phyloP scores from a whole-genome alignment of 441 rosid genomes.

The Manihot esculenta region DNA sequence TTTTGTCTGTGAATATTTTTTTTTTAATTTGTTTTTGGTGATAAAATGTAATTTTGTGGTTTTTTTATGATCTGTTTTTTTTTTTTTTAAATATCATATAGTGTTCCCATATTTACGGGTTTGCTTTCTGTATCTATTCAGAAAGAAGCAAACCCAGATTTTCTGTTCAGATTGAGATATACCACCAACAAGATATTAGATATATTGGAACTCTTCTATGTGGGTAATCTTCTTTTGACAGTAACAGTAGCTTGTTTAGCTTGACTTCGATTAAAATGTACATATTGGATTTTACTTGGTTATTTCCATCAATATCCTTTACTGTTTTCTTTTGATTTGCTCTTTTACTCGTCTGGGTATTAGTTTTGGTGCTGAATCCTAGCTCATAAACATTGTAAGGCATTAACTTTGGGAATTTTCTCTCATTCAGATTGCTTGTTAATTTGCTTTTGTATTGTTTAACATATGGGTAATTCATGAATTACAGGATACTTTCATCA shows the following conservation, averaged over 20 bases:
- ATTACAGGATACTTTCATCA: constrained; percentile 34
- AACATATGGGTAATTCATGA: constrained; percentile 2
- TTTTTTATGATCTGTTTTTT: constrained; percentile 1
- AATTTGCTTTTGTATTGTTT: background rate
- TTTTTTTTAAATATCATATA: constrained; percentile 9
- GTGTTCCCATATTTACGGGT: constrained; percentile 5
- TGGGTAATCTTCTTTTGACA: background rate
- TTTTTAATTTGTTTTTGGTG: background rate
- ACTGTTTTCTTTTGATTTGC: constrained; percentile 10
- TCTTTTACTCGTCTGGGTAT: background rate
- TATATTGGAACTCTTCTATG: no score
- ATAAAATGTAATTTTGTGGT: background rate
- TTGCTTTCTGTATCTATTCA: constrained; percentile 5
- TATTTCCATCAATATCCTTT: background rate
- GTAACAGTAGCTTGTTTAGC: constrained; percentile 10
- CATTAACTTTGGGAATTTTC: background rate
- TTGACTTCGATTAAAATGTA: background rate
- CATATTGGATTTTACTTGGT: background rate
- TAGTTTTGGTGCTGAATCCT: constrained; percentile 4
- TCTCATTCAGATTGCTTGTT: background rate
- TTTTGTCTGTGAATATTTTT: background rate
- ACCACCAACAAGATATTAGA: background rate
- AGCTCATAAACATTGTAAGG: background rate
- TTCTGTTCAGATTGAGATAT: background rate
- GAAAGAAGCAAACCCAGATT: constrained; percentile 11